A percentile compares a stretch with the other conserved stretches of the same genome.
These are phyloP conservation scores for Elongisporangium anandrum DNA, from an alignment of 352 stramenopile species.

Conservation along the genomic window DNA sequence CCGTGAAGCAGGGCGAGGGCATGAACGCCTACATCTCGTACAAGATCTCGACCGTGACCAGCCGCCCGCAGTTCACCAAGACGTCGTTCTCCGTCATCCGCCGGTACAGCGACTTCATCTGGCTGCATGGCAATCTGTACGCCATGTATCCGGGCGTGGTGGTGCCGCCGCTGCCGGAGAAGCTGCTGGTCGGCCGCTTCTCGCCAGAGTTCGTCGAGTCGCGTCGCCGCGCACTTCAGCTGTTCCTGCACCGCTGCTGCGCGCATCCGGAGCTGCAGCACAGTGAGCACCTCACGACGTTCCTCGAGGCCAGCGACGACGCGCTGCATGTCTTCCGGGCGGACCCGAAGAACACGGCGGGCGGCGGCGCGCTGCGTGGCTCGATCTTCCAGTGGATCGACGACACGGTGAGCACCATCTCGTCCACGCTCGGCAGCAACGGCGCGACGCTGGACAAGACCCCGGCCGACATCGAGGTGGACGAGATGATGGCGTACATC, in stretches of 20 bases:
- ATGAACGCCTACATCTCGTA: slow-evolving; percentile 98
- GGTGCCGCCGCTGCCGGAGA: slow-evolving; percentile 94
- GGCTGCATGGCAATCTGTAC: slow-evolving; percentile 90
- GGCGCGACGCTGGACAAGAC: slow-evolving; percentile 75
- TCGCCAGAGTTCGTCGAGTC: slow-evolving; percentile 91
- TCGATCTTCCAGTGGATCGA: slow-evolving; percentile 86
- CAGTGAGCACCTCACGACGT: slow-evolving; percentile 79
- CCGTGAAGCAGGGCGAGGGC: slow-evolving; percentile 94
- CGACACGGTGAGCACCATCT: slow-evolving; percentile 83
- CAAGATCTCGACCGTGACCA: slow-evolving; percentile 87
- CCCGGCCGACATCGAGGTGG: slow-evolving; percentile 91
- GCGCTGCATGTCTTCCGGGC: slow-evolving; percentile 54
- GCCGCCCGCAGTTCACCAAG: slow-evolving; percentile 78
- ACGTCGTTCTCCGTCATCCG: slow-evolving; percentile 89
- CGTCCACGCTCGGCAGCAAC: slow-evolving; percentile 53
- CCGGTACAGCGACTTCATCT: slow-evolving; percentile 95
- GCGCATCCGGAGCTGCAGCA: slow-evolving; percentile 82
- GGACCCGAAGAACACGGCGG: slow-evolving; percentile 54
- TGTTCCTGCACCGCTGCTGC: slow-evolving; percentile 79
- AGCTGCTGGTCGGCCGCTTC: slow-evolving; percentile 93
- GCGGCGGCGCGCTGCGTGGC: slow-evolving; percentile 38
- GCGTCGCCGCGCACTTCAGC: slow-evolving; percentile 65
- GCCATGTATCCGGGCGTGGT: slow-evolving; percentile 87
- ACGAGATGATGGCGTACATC: slow-evolving; percentile 96
- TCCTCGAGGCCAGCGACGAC: slow-evolving; percentile 79